Percentiles rank a stretch among this genome's conserved stretches.
These are phyloP conservation scores for Lyophyllum decastes DNA, from an alignment of 768 basidiomycete genomes.

Conservation along the genomic window DNA sequence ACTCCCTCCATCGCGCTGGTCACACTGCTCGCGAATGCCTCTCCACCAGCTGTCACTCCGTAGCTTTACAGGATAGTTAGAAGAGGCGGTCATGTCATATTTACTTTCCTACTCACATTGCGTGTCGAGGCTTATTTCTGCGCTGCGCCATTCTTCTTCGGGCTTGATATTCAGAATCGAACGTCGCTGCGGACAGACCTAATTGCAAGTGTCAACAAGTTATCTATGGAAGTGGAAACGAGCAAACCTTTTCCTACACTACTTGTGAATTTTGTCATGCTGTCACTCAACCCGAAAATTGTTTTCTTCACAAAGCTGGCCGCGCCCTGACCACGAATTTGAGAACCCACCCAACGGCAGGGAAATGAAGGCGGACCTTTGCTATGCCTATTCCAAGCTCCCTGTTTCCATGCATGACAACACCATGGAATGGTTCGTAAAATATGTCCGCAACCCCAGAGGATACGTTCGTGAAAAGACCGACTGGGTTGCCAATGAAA, in stretches of 20 bases:
- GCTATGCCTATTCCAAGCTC: conserved; percentile 94
- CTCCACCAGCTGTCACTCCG: conserved; percentile 93
- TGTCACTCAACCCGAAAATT: conserved; percentile 94
- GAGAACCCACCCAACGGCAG: neutral
- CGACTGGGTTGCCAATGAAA: conserved; percentile 95
- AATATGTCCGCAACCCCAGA: conserved; percentile 98
- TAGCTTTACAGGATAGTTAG: conserved; percentile 52
- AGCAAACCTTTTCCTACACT: conserved; percentile 89
- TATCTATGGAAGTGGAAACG: neutral
- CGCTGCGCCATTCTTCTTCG: conserved; percentile 85
- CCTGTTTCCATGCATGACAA: conserved; percentile 94
- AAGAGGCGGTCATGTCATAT: neutral
- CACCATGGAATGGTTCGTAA: conserved; percentile 96
- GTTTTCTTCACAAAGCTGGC: conserved; percentile 99
- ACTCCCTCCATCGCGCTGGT: conserved; percentile 97
- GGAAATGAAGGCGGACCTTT: conserved; percentile 51
- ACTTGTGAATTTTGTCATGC: conserved; percentile 96
- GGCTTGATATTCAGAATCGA: conserved; percentile 95
- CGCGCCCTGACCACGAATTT: conserved; percentile 67
- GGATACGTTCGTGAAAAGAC: conserved; percentile 96
- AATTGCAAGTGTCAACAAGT: neutral
- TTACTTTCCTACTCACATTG: conserved; percentile 60
- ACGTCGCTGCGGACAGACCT: conserved; percentile 96
- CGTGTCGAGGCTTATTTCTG: conserved; percentile 94
- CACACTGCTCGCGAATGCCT: conserved; percentile 90